A percentile compares a stretch with the other conserved stretches of the same genome.
Evolutionary conservation across 148 eudicot species (phyloP).

Genomic region (Vaccinium corymbosum): DNA sequence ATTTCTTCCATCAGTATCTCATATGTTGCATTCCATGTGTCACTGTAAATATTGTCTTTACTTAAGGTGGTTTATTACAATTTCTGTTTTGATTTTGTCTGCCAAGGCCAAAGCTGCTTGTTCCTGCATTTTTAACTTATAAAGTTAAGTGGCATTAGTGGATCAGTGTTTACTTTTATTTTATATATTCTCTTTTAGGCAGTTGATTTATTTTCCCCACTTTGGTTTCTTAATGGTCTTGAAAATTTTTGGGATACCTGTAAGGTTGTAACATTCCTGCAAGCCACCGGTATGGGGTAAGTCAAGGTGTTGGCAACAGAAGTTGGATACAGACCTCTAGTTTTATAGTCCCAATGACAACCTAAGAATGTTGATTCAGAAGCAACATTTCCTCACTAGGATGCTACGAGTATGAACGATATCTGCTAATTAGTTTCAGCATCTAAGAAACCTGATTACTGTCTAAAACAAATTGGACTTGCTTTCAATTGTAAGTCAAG

Average conservation of each 20-base stretch:
- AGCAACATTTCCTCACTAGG: background rate
- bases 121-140: background rate
- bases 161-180: background rate
- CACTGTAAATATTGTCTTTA: background rate
- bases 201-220: background rate
- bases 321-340: background rate
- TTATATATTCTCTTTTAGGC: background rate
- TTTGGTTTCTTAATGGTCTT: background rate
- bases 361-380: background rate
- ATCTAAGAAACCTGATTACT: background rate
- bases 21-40: background rate
- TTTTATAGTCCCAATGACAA: no score
- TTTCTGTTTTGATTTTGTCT: background rate
- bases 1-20: slow-evolving; percentile 2
- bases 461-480: background rate
- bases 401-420: background rate
- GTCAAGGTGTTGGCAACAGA: background rate
- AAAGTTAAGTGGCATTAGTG: background rate
- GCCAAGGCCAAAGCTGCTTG: background rate
- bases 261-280: background rate
- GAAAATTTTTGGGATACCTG: background rate
- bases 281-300: background rate
- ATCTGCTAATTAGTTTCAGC: background rate
- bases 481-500: background rate
- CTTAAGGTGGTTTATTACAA: background rate